Evolutionary conservation across 2,329 filamentous ascomycete species (phyloP).

Genomic region (Fusarium brevicatenulatum): DNA sequence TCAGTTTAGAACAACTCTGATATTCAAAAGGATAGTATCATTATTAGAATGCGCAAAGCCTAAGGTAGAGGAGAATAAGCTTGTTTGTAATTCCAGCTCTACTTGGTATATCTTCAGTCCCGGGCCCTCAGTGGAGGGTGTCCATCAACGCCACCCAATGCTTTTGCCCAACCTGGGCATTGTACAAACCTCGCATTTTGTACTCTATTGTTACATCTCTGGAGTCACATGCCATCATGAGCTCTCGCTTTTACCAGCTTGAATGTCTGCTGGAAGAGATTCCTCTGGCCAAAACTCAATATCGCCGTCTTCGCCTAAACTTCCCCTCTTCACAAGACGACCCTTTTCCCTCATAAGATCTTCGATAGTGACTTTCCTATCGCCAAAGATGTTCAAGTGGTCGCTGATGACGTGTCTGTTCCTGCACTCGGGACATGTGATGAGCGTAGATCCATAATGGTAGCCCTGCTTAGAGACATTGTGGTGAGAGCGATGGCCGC

Average conservation of each 20-base stretch:
- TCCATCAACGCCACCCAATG: conserved; percentile 38
- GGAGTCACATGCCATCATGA: neutral
- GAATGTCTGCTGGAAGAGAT: conserved; percentile 40
- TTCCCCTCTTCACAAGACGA: conserved; percentile 76
- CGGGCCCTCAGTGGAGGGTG: conserved; percentile 24
- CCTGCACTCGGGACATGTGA: conserved; percentile 86
- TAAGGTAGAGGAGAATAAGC: neutral
- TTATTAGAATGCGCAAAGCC: too few relatives aligned
- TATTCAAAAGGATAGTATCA: neutral
- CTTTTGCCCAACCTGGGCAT: conserved; percentile 19
- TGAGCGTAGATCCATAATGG: conserved; percentile 87
- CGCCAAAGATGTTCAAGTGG: conserved; percentile 82
- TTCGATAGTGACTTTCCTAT: conserved; percentile 76
- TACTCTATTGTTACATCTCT: neutral
- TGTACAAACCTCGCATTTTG: conserved; percentile 19
- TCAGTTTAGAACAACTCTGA: neutral
- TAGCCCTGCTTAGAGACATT: conserved; percentile 94
- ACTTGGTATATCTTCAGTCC: neutral
- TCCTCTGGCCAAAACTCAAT: conserved; percentile 92
- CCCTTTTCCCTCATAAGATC: conserved; percentile 82
- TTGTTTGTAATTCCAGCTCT: neutral
- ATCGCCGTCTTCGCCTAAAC: conserved; percentile 80
- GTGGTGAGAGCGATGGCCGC: conserved; percentile 82
- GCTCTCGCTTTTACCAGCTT: conserved; percentile 21
- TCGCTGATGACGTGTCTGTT: conserved; percentile 93